Evolutionary conservation across 805 yeast genomes (phyloP).

Genomic region (Vanderwaltozyma yarrowii): DNA sequence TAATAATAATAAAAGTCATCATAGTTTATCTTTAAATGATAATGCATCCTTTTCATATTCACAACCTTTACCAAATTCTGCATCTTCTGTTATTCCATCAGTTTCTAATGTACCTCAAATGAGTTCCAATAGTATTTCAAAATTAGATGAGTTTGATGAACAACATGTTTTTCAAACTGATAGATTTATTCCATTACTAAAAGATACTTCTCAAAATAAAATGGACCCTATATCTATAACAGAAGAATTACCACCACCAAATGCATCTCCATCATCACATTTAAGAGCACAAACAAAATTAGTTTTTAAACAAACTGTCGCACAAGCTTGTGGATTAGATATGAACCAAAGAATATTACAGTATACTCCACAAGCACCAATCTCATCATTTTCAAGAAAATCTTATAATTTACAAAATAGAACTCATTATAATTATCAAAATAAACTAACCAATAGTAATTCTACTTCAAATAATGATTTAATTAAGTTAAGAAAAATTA

Average conservation of each 20-base stretch:
- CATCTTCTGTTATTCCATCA: conserved; percentile 1
- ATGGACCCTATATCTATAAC: conserved; percentile 16
- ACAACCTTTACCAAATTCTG: conserved; percentile 1
- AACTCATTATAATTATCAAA: conserved; percentile 24
- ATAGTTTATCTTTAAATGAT: no score
- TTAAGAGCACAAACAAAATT: conserved; percentile 34
- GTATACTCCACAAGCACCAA: conserved; percentile 82
- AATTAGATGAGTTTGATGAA: conserved; percentile 13
- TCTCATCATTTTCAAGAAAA: conserved; percentile 22
- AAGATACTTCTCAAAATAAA: conserved; percentile 32
- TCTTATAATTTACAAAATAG: conserved; percentile 23
- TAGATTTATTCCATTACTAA: conserved; percentile 52
- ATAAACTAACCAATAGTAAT: conserved; percentile 28
- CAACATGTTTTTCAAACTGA: conserved; percentile 34
- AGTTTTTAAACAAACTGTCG: conserved; percentile 69
- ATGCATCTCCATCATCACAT: conserved; percentile 37
- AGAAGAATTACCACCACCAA: conserved; percentile 38
- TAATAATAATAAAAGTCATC: background rate
- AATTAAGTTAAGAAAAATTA: conserved; percentile 64
- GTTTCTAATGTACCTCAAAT: background rate
- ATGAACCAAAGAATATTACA: conserved; percentile 74
- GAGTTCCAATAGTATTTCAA: background rate
- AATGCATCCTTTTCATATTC: no score
- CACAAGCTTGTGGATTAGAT: conserved; percentile 87
- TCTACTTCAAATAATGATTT: conserved; percentile 36